Percentiles rank a stretch among this genome's conserved stretches.
phyloP scores from a whole-genome alignment of 2,329 filamentous ascomycete genomes.

The Epichloe aotearoae region DNA sequence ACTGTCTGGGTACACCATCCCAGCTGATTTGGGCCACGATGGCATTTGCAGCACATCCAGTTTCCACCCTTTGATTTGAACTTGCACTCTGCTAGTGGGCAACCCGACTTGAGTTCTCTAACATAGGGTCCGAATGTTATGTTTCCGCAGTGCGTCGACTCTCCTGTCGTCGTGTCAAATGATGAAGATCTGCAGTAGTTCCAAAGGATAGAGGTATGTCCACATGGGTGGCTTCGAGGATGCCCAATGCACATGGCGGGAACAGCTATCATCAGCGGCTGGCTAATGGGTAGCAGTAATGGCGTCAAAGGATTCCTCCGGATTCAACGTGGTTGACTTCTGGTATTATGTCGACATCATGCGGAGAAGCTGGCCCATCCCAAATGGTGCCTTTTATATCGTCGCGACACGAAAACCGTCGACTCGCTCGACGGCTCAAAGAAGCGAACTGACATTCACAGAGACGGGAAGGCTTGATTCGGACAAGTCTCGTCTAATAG shows the following conservation, averaged over 20 bases:
- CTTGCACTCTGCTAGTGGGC: conserved; percentile 37
- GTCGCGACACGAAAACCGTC: not conserved
- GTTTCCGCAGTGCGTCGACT: conserved; percentile 35
- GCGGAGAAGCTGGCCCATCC: too few relatives aligned
- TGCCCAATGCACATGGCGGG: conserved; percentile 6
- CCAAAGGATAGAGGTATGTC: conserved; percentile 8
- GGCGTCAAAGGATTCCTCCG: not conserved
- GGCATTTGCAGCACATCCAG: conserved; percentile 43
- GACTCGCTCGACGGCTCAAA: not conserved
- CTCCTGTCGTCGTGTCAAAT: conserved; percentile 35
- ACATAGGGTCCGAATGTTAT: conserved; percentile 29
- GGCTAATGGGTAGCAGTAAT: not conserved
- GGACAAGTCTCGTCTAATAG: not conserved
- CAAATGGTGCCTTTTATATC: not conserved
- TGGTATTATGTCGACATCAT: not conserved
- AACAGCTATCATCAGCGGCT: not conserved
- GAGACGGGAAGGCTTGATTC: not conserved
- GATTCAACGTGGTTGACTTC: not conserved
- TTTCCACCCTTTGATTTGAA: conserved; percentile 34
- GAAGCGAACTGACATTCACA: not conserved
- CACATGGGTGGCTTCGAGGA: conserved; percentile 6
- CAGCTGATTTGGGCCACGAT: conserved; percentile 34
- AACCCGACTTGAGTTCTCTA: conserved; percentile 30
- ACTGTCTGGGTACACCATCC: conserved; percentile 37
- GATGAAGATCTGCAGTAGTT: conserved; percentile 20